Evolutionary conservation across 306 rosid genomes (phyloP).

Genomic region (Phaseolus lunatus): DNA sequence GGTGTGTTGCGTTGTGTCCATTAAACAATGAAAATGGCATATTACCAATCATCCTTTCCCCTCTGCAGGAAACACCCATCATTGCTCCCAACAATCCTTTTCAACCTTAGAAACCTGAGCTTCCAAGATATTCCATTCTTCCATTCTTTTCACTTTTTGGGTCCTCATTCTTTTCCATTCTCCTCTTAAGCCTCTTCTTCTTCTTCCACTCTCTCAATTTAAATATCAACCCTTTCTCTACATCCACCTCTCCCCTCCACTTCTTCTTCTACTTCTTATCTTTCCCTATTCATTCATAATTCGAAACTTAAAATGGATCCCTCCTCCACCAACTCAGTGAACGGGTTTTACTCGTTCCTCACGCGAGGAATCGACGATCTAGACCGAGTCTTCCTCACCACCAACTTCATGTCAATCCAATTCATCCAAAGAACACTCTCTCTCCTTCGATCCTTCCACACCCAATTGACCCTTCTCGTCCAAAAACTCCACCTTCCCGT

Average conservation of each 20-base stretch:
- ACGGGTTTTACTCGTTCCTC: conserved; percentile 90
- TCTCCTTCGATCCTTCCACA: conserved; percentile 90
- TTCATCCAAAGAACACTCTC: conserved; percentile 92
- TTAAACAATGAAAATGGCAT: conserved; percentile 96
- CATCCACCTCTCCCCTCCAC: conserved; percentile 29
- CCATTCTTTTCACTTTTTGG: conserved; percentile 45
- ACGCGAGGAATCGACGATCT: conserved; percentile 97
- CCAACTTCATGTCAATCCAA: conserved; percentile 97
- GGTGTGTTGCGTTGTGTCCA: conserved; percentile 59
- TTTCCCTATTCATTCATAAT: not conserved
- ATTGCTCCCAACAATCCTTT: conserved; percentile 99
- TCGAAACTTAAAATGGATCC: conserved; percentile 73
- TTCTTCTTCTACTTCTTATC: no score
- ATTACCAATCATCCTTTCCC: conserved; percentile 98
- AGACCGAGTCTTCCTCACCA: conserved; percentile 76
- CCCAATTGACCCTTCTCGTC: conserved; percentile 86
- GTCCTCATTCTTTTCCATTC: not conserved
- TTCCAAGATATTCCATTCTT: conserved; percentile 70
- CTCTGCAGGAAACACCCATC: conserved; percentile 99
- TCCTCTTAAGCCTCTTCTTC: conserved; percentile 24
- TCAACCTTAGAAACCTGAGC: conserved; percentile 98
- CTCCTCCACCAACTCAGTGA: conserved; percentile 92
- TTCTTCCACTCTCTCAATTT: conserved; percentile 56
- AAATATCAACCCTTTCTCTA: conserved; percentile 53
- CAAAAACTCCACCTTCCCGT: conserved; percentile 95